phyloP scores from a whole-genome alignment of 257 asterid genomes.

The Vinca minor region DNA sequence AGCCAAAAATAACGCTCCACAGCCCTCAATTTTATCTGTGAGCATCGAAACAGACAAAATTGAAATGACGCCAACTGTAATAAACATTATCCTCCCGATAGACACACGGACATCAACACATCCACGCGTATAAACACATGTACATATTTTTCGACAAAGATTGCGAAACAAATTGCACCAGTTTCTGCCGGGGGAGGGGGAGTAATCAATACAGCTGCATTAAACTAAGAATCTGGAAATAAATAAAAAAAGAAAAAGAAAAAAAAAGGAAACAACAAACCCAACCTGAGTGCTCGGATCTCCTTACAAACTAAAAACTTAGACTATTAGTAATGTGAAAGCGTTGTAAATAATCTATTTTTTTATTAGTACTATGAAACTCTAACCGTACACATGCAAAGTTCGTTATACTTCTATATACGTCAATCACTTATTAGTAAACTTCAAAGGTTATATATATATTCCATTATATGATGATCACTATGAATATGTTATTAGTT shows the following conservation, averaged over 20 bases:
- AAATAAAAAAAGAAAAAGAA: too few relatives aligned
- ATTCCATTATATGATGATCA: too few relatives aligned
- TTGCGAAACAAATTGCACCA: background rate
- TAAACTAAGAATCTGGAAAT: background rate
- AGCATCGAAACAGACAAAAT: conserved; percentile 1
- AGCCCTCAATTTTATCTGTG: background rate
- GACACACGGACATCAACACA: background rate
- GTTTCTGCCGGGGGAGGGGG: background rate
- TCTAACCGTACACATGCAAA: too few relatives aligned
- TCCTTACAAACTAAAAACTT: too few relatives aligned
- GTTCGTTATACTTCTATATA: too few relatives aligned
- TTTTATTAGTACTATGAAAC: too few relatives aligned
- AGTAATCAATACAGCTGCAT: background rate
- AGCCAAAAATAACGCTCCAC: background rate
- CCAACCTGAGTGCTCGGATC: conserved; percentile 6
- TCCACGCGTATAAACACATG: background rate
- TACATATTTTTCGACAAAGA: background rate
- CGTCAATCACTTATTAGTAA: too few relatives aligned
- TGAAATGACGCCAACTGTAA: background rate
- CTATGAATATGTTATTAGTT: too few relatives aligned
- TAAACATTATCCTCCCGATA: background rate
- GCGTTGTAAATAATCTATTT: too few relatives aligned
- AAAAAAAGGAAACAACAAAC: background rate
- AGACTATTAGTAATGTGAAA: too few relatives aligned
- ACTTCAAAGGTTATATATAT: too few relatives aligned